Conservation (phyloP, 23 red algal species). For the Agarophyton chilense region DNA sequence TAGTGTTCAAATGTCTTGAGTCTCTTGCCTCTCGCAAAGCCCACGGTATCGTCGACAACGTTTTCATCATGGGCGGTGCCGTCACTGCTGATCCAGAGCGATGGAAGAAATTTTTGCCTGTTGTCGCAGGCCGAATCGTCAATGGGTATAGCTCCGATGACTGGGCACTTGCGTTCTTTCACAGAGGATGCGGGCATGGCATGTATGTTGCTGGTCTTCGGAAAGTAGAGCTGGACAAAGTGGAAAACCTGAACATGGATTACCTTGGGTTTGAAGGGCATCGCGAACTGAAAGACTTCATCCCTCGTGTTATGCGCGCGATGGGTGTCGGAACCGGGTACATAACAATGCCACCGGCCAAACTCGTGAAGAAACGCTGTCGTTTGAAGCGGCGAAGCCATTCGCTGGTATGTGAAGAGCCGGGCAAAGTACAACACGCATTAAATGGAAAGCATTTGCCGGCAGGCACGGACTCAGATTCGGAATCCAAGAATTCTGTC, state of each 20-base stretch:
- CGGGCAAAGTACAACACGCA: not conserved
- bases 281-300: constrained; percentile 79
- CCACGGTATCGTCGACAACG: constrained; percentile 92
- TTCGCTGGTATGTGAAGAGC: constrained; percentile 57
- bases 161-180: constrained; percentile 98
- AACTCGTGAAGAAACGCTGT: constrained; percentile 31
- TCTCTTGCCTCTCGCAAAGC: constrained; percentile 79
- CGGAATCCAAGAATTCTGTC: not conserved
- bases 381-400: constrained; percentile 23
- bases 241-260: constrained; percentile 96
- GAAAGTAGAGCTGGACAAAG: constrained; percentile 54
- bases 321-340: constrained; percentile 87
- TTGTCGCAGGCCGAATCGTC: constrained; percentile 88
- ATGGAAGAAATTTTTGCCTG: constrained; percentile 76
- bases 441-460: not conserved
- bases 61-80: constrained; percentile 91
- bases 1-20: constrained; percentile 96
- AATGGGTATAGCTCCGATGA: constrained; percentile 89
- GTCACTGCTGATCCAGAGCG: constrained; percentile 80
- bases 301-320: constrained; percentile 77
- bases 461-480: not conserved
- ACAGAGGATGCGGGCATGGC: constrained; percentile 80
- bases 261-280: constrained; percentile 87
- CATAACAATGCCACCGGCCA: constrained; percentile 89
- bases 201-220: constrained; percentile 78